Percentiles rank a stretch among this genome's conserved stretches.
Conservation (phyloP, 179 eudicot genomes). For the Nepenthes alata region DNA sequence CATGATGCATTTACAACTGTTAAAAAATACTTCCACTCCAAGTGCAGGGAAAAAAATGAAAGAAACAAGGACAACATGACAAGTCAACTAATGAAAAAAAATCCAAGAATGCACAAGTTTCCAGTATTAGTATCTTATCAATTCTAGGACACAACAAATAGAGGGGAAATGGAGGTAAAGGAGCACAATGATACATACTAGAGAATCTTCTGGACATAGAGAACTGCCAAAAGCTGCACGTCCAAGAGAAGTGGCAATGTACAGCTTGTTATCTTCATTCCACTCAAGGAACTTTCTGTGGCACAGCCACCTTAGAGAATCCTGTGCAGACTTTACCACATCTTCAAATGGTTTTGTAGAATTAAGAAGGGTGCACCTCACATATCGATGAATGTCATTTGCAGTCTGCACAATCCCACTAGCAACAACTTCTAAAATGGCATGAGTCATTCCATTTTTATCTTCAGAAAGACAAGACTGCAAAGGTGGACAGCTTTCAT, state of each 20-base stretch:
- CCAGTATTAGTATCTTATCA: background rate
- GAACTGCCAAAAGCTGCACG: constrained; percentile 97
- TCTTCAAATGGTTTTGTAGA: constrained; percentile 95
- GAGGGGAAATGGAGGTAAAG: background rate
- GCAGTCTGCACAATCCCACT: constrained; percentile 98
- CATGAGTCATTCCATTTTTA: constrained; percentile 99
- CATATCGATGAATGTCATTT: constrained; percentile 87
- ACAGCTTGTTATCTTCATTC: constrained; percentile 87
- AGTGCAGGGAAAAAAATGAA: background rate
- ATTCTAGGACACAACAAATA: background rate
- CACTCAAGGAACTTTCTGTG: constrained; percentile 90
- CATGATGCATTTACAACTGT: background rate
- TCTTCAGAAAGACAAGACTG: constrained; percentile 98
- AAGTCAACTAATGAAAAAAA: background rate
- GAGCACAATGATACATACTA: constrained; percentile 35
- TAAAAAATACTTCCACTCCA: background rate
- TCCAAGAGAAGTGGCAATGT: constrained; percentile 84
- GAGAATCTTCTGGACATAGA: constrained; percentile 90
- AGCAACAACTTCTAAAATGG: constrained; percentile 94
- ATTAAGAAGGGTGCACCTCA: constrained; percentile 92
- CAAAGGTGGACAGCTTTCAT: constrained; percentile 86
- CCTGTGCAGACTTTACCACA: constrained; percentile 96
- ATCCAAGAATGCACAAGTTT: background rate
- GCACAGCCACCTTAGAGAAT: constrained; percentile 89
- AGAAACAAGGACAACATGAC: background rate